phyloP scores from a whole-genome alignment of 805 yeast genomes.

The Hyphopichia homilentoma region DNA sequence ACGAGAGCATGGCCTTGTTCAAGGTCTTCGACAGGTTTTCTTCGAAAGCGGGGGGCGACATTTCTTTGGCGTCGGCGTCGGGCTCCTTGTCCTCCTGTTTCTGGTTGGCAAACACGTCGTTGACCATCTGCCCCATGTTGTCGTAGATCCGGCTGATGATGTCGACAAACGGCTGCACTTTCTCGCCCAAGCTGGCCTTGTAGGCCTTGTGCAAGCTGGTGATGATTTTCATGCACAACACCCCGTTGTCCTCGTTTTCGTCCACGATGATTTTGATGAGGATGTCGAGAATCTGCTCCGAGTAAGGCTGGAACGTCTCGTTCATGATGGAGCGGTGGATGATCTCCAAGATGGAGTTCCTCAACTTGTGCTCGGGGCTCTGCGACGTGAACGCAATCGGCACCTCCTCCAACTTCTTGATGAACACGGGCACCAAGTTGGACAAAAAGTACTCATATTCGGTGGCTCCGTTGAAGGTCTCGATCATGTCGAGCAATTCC shows the following conservation, averaged over 20 bases:
- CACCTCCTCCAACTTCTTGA: conserved; percentile 57
- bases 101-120: conserved; percentile 59
- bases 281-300: conserved; percentile 54
- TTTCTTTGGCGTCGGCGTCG: conserved; percentile 14
- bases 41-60: conserved; percentile 39
- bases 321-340: conserved; percentile 79
- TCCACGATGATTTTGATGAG: conserved; percentile 56
- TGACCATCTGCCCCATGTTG: conserved; percentile 73
- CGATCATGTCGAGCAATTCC: conserved; percentile 84
- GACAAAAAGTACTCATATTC: conserved; percentile 78
- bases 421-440: conserved; percentile 65
- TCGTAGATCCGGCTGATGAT: conserved; percentile 73
- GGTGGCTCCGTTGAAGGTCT: conserved; percentile 72
- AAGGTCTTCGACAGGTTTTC: conserved; percentile 49
- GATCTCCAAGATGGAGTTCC: conserved; percentile 74
- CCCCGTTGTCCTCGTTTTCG: conserved; percentile 96
- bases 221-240: conserved; percentile 80
- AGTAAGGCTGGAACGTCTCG: conserved; percentile 73
- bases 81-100: conserved; percentile 2
- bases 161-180: conserved; percentile 75
- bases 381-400: conserved; percentile 68
- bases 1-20: conserved; percentile 70
- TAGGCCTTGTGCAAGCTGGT: conserved; percentile 84
- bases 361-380: conserved; percentile 71
- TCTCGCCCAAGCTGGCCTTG: conserved; percentile 60